phyloP scores from a whole-genome alignment of 2,329 filamentous ascomycete species.

The Ophiostoma pallidulum region DNA sequence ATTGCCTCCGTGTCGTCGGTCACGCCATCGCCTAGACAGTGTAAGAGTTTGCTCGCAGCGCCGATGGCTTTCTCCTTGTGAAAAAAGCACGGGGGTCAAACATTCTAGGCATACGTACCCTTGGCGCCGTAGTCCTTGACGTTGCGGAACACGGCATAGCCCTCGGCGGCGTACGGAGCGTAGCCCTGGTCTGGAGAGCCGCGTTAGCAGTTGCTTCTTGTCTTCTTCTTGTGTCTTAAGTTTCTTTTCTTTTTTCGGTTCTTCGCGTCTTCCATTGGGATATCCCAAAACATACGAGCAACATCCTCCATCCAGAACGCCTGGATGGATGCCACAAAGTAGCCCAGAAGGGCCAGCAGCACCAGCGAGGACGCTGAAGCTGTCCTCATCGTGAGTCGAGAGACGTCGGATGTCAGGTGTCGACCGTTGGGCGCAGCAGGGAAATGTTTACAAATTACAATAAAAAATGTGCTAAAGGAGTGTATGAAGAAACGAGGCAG shows the following conservation, averaged over 20 bases:
- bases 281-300: slow-evolving; percentile 16
- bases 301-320: slow-evolving; percentile 27
- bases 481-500: not conserved
- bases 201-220: not conserved
- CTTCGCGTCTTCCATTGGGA: no score
- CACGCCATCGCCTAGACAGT: slow-evolving; percentile 37
- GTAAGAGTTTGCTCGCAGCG: no score
- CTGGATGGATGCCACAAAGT: slow-evolving; percentile 20
- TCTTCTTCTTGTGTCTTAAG: no score
- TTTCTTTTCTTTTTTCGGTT: no score
- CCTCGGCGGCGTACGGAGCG: slow-evolving; percentile 31
- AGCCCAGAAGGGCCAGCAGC: slow-evolving; percentile 21
- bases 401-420: no score
- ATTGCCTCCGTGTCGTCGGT: slow-evolving; percentile 69
- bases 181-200: slow-evolving; percentile 29
- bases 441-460: no score
- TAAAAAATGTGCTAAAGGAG: not conserved
- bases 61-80: no score
- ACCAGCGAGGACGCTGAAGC: slow-evolving; percentile 13
- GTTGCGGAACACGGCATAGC: slow-evolving; percentile 38
- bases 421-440: no score
- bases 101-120: not conserved
- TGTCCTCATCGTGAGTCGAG: slow-evolving; percentile 21
- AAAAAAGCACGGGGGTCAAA: no score
- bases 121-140: slow-evolving; percentile 38